A percentile compares a stretch with the other conserved stretches of the same genome.
These are phyloP conservation scores for Nicotiana sylvestris DNA, from an alignment of 257 asterid species.

Conservation along the genomic window DNA sequence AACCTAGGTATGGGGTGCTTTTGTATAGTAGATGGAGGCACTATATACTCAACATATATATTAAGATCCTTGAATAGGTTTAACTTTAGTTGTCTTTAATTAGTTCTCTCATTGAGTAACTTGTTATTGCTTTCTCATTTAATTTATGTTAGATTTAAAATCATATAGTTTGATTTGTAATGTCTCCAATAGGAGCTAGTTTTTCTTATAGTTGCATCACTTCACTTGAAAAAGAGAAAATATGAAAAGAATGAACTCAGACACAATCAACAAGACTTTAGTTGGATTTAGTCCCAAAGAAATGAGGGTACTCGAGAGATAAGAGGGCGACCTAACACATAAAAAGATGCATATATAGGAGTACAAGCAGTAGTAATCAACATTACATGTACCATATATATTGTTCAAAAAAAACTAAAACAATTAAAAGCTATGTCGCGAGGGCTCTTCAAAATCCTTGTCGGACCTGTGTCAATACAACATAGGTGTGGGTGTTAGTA, in stretches of 20 bases:
- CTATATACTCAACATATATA: no score
- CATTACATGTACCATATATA: background rate
- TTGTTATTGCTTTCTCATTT: background rate
- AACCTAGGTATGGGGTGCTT: no score
- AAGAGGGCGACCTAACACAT: background rate
- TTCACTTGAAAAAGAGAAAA: no score
- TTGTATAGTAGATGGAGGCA: no score
- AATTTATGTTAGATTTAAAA: background rate
- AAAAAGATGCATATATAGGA: background rate
- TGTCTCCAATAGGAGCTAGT: background rate
- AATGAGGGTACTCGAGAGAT: background rate
- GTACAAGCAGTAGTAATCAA: background rate
- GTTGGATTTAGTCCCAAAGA: background rate
- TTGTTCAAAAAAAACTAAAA: background rate
- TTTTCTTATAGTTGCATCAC: no score
- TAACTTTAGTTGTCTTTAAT: background rate
- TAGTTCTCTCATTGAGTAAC: background rate
- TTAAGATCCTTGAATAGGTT: background rate
- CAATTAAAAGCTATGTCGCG: background rate
- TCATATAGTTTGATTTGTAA: background rate
- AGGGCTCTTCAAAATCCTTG: no score
- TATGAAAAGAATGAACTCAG: background rate
- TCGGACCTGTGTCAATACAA: no score
- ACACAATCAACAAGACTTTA: background rate
- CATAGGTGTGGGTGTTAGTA: no score